Evolutionary conservation across 2,329 filamentous ascomycete species (phyloP).

Genomic region (Colletotrichum viniferum): DNA sequence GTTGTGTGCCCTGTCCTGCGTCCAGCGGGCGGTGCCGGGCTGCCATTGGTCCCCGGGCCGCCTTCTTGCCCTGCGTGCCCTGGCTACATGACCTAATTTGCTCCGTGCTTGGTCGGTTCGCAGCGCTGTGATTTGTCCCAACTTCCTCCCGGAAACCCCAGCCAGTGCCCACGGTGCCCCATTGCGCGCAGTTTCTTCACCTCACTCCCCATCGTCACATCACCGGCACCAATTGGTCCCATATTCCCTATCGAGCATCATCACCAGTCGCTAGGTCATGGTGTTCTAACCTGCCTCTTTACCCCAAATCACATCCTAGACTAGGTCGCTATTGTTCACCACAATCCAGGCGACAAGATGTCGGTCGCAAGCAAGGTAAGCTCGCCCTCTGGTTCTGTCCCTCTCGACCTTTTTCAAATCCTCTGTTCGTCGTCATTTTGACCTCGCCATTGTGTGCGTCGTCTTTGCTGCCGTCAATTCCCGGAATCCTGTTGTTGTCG

Average conservation of each 20-base stretch:
- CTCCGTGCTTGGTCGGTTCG: constrained; percentile 12
- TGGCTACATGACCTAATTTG: constrained; percentile 15
- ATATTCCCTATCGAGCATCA: constrained; percentile 19
- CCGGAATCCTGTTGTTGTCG: not conserved
- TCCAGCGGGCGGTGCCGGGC: not conserved
- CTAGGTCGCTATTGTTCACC: constrained; percentile 27
- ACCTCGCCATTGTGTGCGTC: not conserved
- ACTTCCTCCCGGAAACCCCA: constrained; percentile 6
- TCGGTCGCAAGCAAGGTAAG: constrained; percentile 26
- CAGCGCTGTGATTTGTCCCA: constrained; percentile 17
- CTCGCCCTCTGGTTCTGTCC: not conserved
- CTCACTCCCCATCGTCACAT: constrained; percentile 18
- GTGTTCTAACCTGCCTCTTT: constrained; percentile 25
- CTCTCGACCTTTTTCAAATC: not conserved
- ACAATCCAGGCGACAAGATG: constrained; percentile 28
- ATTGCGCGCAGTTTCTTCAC: constrained; percentile 26
- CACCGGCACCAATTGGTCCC: constrained; percentile 21
- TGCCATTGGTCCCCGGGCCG: not conserved
- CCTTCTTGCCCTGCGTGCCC: constrained; percentile 1
- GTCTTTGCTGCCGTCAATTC: not conserved
- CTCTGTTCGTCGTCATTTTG: not conserved
- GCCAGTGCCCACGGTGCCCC: constrained; percentile 9
- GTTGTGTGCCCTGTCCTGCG: not conserved
- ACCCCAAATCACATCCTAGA: constrained; percentile 24
- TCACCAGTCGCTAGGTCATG: constrained; percentile 23